Base-by-base conservation (phyloP, 2,329 filamentous ascomycete species). In the Xylaria sp. region DNA sequence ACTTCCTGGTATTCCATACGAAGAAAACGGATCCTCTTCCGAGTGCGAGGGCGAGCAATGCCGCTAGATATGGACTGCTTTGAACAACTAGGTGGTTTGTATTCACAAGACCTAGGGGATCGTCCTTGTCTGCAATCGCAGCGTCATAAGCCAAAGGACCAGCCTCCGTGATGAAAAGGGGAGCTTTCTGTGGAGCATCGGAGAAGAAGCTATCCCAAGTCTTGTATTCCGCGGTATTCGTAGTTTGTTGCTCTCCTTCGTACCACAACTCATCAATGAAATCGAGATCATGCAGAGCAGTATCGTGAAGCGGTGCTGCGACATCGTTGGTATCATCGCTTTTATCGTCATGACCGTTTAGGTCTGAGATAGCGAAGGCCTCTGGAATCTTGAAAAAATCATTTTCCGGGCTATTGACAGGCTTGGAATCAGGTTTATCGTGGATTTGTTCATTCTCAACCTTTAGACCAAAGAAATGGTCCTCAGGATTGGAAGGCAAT, bases 1-100 rank as follows among this genome's bases (percentile, higher is more conserved):
- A 77, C 28, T 80, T 80, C 2, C 79, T 78, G 2, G 80, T 73
- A 53, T 88, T 79, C 81, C 86, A 92, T 0, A 76, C 72, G 73
- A 92, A 95, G 35, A 95, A 83, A 1, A 90, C 80, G 0, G 91
- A 94, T 40, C 87, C 88, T 50, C 90, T 83, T 0, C 91, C 92
- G 5, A 93, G 82, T 0, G 87, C 86, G 1, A 94, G 78, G 12
- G 87, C 84, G 64, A 90, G 79, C 0, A 94, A 78, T 11, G 87
- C 89, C 17, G 81, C 75, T 52, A 81, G 76, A 70, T 87, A 89
- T 4, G 78, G 72, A 19, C 75, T 78, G 1, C 79, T 74, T 51
- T 85, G 79, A 2, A 89, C 74, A 11, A 84, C 72, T 12, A 78
- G 73, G 5, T 79, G 73, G 2, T 77, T 71, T 7, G 72, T 70